These are phyloP conservation scores for Euptelea pleiosperma DNA, from an alignment of 164 flowering plant species.

Conservation along the genomic window DNA sequence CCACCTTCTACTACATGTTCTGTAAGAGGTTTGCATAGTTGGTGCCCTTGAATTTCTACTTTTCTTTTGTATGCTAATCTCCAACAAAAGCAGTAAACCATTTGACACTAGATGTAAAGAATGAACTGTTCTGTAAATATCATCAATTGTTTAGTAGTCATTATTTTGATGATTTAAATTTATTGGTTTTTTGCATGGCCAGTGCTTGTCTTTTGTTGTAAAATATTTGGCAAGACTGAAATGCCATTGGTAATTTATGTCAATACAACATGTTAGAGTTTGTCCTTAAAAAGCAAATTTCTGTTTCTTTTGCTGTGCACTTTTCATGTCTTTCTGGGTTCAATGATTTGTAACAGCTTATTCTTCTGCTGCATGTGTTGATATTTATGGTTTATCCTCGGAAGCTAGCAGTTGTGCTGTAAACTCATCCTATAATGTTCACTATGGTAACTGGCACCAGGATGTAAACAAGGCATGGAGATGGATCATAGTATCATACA, in stretches of 20 bases:
- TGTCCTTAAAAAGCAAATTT: neutral
- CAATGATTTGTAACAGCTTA: neutral
- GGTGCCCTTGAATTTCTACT: slow-evolving; percentile 21
- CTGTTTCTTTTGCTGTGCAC: neutral
- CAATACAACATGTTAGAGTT: neutral
- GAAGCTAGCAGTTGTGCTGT: no score
- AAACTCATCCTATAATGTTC: neutral
- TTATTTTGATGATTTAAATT: neutral
- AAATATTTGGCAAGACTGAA: neutral
- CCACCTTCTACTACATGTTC: slow-evolving; percentile 26
- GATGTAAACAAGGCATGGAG: no score
- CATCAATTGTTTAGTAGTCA: neutral
- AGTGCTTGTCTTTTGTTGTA: neutral
- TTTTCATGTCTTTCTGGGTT: neutral
- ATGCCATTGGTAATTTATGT: neutral
- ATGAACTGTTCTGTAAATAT: slow-evolving; percentile 3
- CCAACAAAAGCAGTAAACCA: neutral
- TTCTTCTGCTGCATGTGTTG: no score
- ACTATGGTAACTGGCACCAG: neutral
- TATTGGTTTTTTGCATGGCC: neutral
- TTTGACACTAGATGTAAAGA: neutral
- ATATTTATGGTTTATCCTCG: neutral
- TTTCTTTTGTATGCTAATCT: neutral
- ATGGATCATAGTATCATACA: no score
- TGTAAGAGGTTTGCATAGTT: slow-evolving; percentile 31